Conservation (phyloP, 2,329 filamentous ascomycete genomes). For the Trichoderma sp. region DNA sequence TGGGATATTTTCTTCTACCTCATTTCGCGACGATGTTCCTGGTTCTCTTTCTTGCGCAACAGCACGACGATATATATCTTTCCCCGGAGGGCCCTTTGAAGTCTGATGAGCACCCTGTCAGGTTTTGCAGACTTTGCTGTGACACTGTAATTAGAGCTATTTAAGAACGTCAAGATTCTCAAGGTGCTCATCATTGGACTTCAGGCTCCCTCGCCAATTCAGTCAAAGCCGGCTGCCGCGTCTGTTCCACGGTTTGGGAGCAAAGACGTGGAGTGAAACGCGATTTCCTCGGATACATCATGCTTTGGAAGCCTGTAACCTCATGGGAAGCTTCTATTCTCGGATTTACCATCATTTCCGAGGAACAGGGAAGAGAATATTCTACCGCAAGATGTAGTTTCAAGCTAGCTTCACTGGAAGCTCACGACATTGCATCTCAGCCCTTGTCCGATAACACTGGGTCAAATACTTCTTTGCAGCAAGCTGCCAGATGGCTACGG, state of each 20-base stretch:
- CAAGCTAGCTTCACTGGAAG: background rate
- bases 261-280: background rate
- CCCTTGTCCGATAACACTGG: background rate
- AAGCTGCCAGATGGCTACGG: background rate
- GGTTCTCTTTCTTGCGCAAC: background rate
- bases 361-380: background rate
- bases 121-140: background rate
- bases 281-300: background rate
- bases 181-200: background rate
- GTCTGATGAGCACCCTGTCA: background rate
- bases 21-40: background rate
- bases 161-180: background rate
- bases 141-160: background rate
- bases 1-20: background rate
- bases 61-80: background rate
- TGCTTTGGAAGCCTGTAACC: background rate
- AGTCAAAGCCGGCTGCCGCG: background rate
- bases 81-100: background rate
- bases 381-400: background rate
- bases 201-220: background rate
- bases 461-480: background rate
- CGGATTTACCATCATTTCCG: background rate
- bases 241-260: background rate
- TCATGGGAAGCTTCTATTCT: background rate
- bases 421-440: background rate